A percentile compares a stretch with the other conserved stretches of the same genome.
Evolutionary conservation across 352 stramenopile genomes (phyloP).

Genomic region (Globisporangium mamillatum): DNA sequence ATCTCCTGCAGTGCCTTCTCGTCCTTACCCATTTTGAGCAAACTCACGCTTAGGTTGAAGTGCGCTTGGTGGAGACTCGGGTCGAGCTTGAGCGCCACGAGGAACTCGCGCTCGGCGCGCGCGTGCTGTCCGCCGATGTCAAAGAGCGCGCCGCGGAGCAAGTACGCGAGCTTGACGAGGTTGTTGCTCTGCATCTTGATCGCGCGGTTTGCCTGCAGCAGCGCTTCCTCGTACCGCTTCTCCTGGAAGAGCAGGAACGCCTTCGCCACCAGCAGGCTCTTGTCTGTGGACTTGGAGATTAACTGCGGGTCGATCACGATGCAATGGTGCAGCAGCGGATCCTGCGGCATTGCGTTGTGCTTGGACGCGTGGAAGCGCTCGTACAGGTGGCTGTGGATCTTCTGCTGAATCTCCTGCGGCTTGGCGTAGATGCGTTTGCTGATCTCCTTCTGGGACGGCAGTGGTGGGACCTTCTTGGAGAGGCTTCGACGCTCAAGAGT

Average conservation of each 20-base stretch:
- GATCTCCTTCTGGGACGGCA: slow-evolving; percentile 60
- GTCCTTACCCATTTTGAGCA: slow-evolving; percentile 50
- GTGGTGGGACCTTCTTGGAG: slow-evolving; percentile 41
- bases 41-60: slow-evolving; percentile 58
- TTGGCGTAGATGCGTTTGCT: slow-evolving; percentile 60
- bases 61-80: slow-evolving; percentile 55
- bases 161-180: slow-evolving; percentile 55
- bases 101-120: slow-evolving; percentile 48
- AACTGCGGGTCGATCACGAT: slow-evolving; percentile 52
- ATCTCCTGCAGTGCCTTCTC: slow-evolving; percentile 32
- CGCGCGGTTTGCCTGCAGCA: slow-evolving; percentile 51
- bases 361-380: slow-evolving; percentile 36
- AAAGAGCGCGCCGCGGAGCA: slow-evolving; percentile 58
- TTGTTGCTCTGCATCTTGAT: slow-evolving; percentile 52
- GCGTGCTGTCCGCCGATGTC: slow-evolving; percentile 44
- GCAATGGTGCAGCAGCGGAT: slow-evolving; percentile 64
- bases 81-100: slow-evolving; percentile 38
- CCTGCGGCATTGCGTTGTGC: slow-evolving; percentile 47
- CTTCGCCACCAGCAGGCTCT: slow-evolving; percentile 46
- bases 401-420: slow-evolving; percentile 61
- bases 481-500: slow-evolving; percentile 20
- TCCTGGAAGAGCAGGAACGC: slow-evolving; percentile 59
- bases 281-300: slow-evolving; percentile 30
- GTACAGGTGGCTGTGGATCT: slow-evolving; percentile 64
- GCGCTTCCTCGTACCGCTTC: slow-evolving; percentile 51